phyloP scores from a whole-genome alignment of 1,284 basidiomycete species.

The Cutaneotrichosporon sp. region DNA sequence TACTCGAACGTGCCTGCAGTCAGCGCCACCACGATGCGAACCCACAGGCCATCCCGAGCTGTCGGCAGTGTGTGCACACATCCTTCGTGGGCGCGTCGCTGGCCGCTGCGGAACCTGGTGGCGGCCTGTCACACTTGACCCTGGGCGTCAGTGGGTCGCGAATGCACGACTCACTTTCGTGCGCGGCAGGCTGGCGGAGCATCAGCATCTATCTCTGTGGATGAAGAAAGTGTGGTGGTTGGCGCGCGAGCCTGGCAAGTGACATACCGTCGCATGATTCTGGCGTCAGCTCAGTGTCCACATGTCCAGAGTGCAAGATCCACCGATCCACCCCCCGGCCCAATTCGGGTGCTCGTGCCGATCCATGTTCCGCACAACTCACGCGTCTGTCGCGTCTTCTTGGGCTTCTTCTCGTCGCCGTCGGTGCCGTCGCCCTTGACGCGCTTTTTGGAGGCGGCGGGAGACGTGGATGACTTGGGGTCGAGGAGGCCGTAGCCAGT shows the following conservation, averaged over 20 bases:
- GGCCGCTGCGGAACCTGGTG: constrained; percentile 28
- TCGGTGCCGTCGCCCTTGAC: not conserved
- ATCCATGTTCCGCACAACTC: constrained; percentile 21
- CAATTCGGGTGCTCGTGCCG: not conserved
- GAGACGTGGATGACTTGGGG: not conserved
- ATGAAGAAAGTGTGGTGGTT: not conserved
- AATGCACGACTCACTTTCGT: constrained; percentile 39
- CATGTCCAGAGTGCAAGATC: too few species aligned
- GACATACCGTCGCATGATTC: constrained; percentile 49
- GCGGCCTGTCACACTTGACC: constrained; percentile 50
- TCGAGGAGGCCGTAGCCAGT: not conserved
- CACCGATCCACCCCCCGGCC: too few species aligned
- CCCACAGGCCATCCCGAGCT: constrained; percentile 72
- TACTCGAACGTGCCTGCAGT: constrained; percentile 71
- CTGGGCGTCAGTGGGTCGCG: constrained; percentile 25
- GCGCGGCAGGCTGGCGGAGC: constrained; percentile 42
- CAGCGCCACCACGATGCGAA: not conserved
- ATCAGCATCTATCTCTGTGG: constrained; percentile 13
- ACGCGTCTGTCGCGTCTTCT: constrained; percentile 51
- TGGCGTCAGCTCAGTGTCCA: constrained; percentile 16
- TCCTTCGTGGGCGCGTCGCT: constrained; percentile 28
- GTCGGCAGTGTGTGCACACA: constrained; percentile 64
- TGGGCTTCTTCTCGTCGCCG: constrained; percentile 30
- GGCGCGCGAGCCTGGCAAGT: not conserved
- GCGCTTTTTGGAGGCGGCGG: constrained; percentile 11